Base-by-base conservation (phyloP, 495 filamentous ascomycete genomes). In the Xylaria telfairii region DNA sequence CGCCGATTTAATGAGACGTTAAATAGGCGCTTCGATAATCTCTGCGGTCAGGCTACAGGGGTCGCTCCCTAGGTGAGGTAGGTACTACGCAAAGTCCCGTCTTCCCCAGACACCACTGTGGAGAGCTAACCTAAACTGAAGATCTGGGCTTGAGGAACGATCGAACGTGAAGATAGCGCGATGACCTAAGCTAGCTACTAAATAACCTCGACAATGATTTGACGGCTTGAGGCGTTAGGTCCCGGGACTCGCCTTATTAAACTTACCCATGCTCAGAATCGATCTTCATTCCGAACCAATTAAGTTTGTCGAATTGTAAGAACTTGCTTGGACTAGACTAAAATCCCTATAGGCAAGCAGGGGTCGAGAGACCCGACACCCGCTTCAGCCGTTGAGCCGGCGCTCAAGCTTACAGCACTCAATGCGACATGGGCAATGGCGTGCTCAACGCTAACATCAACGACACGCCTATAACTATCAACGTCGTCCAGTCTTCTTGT, bases 391-490 rank as follows among this genome's bases (percentile, higher is more conserved):
- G 49, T 28, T 4, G 49, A 54, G 26, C 49, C 49, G 24, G 24
- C 17, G 44, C 0, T 47, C 17, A 21, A 47, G 46, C 19, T 47
- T 47, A 47, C 46, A 49, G 17, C 9, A n/a, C 44, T 59, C 30
- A 37, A 24, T 32, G 21, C 53, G 67, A 63, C 68, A 26, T 17
- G 68, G 68, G 68, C 68, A 59, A 70, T 70, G 68, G 68, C 68
- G 68, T 70, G 68, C 68, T 70, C 68, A 53, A 64, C 42, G 41
- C 67, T 46, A 69, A 21, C 28, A 21, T 37, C 21, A 34, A 30
- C 37, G n/a, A 63, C 30, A 47, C 17, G 62, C 7, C 54, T 49
- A 69, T 62, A 69, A 63, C 54, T 57, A 59, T 47, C 39, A n/a
- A 15, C 39, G 5, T 24, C 39, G 26, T n/a, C 54, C 56, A 10